Conservation (phyloP, 2,329 filamentous ascomycete genomes). For the Epicoccum sorghinum region DNA sequence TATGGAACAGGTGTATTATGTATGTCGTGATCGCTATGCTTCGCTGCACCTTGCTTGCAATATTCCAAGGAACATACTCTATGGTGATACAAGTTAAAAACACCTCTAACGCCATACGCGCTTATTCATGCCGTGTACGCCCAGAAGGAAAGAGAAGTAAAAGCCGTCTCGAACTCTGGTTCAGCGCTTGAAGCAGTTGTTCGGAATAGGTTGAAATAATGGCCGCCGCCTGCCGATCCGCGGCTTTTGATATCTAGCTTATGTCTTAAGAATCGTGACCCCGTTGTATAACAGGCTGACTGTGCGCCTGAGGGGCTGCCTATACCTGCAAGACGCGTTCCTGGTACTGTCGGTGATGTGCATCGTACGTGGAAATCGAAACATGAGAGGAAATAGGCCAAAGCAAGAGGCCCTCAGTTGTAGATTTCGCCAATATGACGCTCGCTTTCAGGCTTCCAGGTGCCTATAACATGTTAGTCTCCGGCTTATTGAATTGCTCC, state of each 20-base stretch:
- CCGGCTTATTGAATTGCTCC: not conserved
- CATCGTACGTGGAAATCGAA: not conserved
- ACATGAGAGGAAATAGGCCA: not conserved
- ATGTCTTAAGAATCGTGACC: not conserved
- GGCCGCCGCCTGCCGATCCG: slow-evolving; percentile 1
- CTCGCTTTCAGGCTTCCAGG: slow-evolving; percentile 45
- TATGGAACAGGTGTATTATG: not conserved
- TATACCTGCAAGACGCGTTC: not conserved
- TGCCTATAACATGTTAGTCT: slow-evolving; percentile 38
- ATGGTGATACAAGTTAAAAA: slow-evolving; percentile 9
- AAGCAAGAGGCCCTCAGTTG: slow-evolving; percentile 22
- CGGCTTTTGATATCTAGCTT: slow-evolving; percentile 6
- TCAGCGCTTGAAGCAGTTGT: slow-evolving; percentile 41
- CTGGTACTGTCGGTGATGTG: not conserved
- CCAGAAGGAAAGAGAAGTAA: not conserved
- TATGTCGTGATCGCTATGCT: slow-evolving; percentile 3
- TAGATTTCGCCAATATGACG: slow-evolving; percentile 45
- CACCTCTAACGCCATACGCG: slow-evolving; percentile 9
- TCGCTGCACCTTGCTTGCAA: slow-evolving; percentile 3
- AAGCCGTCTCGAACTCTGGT: slow-evolving; percentile 19
- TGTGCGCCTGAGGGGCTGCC: not conserved
- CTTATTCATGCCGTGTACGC: slow-evolving; percentile 9
- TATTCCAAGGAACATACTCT: slow-evolving; percentile 3
- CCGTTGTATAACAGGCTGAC: not conserved
- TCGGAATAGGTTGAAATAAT: slow-evolving; percentile 14